Evolutionary conservation across 352 stramenopile genomes (phyloP).

Genomic region (Globisporangium heterothallicum): DNA sequence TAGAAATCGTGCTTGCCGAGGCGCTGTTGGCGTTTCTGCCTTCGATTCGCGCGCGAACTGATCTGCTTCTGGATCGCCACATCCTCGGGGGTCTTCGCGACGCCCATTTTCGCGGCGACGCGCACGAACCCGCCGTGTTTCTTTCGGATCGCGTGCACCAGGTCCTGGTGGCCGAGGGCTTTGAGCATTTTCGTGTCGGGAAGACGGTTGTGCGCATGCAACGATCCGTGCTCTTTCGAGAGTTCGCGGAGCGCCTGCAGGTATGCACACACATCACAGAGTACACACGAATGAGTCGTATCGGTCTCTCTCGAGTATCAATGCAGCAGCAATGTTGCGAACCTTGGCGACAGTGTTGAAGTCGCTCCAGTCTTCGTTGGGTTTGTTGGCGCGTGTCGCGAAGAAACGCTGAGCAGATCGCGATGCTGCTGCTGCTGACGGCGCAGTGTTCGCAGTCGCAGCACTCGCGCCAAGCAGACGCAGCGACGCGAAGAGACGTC

Average conservation of each 20-base stretch:
- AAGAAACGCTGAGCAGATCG: neutral
- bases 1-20: conserved; percentile 70
- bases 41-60: conserved; percentile 49
- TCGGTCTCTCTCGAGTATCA: no score
- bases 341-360: conserved; percentile 66
- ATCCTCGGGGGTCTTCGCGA: conserved; percentile 25
- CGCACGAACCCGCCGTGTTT: conserved; percentile 71
- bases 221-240: conserved; percentile 36
- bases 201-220: conserved; percentile 19
- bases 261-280: no score
- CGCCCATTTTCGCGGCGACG: conserved; percentile 54
- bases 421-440: neutral
- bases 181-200: conserved; percentile 75
- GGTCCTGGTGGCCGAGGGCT: conserved; percentile 43
- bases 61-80: conserved; percentile 72
- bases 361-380: conserved; percentile 39
- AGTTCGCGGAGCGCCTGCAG: conserved; percentile 59
- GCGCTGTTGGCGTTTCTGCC: conserved; percentile 45
- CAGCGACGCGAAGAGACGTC: conserved; percentile 12
- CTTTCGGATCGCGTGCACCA: conserved; percentile 76
- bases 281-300: no score
- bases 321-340: neutral
- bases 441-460: neutral
- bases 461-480: no score
- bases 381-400: neutral